A percentile compares a stretch with the other conserved stretches of the same genome.
phyloP scores from a whole-genome alignment of 139 green algal species.

The Volvox africanus region DNA sequence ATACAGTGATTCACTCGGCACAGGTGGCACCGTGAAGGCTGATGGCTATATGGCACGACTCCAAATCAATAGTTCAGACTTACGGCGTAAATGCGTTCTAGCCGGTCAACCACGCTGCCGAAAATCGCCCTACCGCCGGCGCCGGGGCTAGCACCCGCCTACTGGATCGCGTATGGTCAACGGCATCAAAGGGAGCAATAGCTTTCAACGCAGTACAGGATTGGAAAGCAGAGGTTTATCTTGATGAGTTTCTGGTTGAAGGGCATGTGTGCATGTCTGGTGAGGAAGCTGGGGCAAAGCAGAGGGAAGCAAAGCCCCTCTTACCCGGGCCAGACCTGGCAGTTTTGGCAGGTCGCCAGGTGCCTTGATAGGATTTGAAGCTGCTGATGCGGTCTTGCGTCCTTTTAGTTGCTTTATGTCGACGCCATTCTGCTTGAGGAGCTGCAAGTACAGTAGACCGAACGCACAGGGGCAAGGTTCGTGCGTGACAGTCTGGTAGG shows the following conservation, averaged over 20 bases:
- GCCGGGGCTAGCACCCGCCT: neutral
- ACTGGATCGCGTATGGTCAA: neutral
- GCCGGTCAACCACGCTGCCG: slow-evolving; percentile 12
- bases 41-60: too few species aligned
- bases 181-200: neutral
- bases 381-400: neutral
- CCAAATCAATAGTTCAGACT: neutral
- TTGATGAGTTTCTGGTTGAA: too few species aligned
- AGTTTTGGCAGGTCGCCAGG: neutral
- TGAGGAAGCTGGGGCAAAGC: too few species aligned
- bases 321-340: slow-evolving; percentile 22
- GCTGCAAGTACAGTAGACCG: neutral
- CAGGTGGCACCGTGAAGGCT: too few species aligned
- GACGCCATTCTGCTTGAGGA: slow-evolving; percentile 24
- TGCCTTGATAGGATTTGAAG: neutral
- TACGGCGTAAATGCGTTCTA: slow-evolving; percentile 30
- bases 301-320: neutral
- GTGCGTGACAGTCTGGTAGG: too few species aligned
- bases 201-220: too few species aligned
- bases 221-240: too few species aligned
- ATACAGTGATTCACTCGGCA: too few species aligned
- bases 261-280: too few species aligned
- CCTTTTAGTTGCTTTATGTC: neutral
- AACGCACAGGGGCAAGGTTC: too few species aligned
- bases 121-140: slow-evolving; percentile 21